Evolutionary conservation across 2,329 filamentous ascomycete genomes (phyloP).

Genomic region (Microcera coccophila): DNA sequence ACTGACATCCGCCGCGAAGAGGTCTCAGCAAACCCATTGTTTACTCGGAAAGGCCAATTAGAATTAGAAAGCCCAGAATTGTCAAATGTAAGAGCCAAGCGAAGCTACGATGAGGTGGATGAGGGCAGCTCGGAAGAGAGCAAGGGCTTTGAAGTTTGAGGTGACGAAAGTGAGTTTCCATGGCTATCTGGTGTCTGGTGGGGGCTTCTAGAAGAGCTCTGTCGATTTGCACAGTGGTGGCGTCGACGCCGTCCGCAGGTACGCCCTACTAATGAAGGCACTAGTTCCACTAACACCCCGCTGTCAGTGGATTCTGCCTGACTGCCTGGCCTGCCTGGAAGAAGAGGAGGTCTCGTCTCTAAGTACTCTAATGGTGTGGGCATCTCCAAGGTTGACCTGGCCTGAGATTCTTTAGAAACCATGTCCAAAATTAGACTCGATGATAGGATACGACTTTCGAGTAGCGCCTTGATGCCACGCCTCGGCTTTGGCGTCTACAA

Average conservation of each 20-base stretch:
- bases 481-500: constrained; percentile 71
- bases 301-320: too few relatives aligned
- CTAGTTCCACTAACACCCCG: too few relatives aligned
- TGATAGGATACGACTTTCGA: constrained; percentile 13
- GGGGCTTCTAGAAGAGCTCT: constrained; percentile 26
- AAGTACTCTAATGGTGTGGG: too few relatives aligned
- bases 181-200: constrained; percentile 18
- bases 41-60: neutral
- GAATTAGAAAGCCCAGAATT: too few relatives aligned
- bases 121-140: neutral
- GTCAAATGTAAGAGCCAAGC: too few relatives aligned
- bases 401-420: too few relatives aligned
- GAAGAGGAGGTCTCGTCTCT: too few relatives aligned
- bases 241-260: too few relatives aligned
- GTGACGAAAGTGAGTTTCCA: constrained; percentile 14
- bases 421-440: neutral
- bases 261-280: too few relatives aligned
- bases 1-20: constrained; percentile 75
- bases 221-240: neutral
- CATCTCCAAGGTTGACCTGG: too few relatives aligned
- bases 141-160: constrained; percentile 8
- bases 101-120: too few relatives aligned
- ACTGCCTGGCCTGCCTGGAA: too few relatives aligned
- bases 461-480: constrained; percentile 48
- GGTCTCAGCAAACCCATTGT: constrained; percentile 49